Percentiles rank a stretch among this genome's conserved stretches.
These are phyloP conservation scores for Periglandula ipomoeae DNA, from an alignment of 2,329 filamentous ascomycete species.

Conservation along the genomic window DNA sequence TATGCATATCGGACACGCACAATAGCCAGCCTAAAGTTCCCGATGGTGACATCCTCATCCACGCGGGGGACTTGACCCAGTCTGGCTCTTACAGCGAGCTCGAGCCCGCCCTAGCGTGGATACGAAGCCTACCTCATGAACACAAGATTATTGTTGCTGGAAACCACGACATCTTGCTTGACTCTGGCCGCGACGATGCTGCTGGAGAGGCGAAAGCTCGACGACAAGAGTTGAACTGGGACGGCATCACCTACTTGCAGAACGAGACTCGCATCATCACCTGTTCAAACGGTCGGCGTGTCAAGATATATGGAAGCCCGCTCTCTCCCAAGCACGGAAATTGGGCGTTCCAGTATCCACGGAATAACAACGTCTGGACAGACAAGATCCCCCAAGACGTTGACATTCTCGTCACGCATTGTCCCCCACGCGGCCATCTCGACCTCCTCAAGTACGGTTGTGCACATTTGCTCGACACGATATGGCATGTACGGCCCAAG, in stretches of 20 bases:
- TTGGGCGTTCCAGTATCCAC: constrained; percentile 34
- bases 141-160: constrained; percentile 36
- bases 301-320: constrained; percentile 23
- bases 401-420: constrained; percentile 31
- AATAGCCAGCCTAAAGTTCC: constrained; percentile 28
- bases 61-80: constrained; percentile 37
- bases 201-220: not conserved
- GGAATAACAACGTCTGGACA: constrained; percentile 19
- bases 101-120: constrained; percentile 28
- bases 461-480: constrained; percentile 26
- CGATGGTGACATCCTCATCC: constrained; percentile 35
- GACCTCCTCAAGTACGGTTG: constrained; percentile 26
- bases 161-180: constrained; percentile 32
- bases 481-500: constrained; percentile 47
- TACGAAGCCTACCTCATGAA: constrained; percentile 25
- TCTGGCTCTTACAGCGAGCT: constrained; percentile 32
- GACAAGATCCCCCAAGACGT: constrained; percentile 14
- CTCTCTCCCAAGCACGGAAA: constrained; percentile 22
- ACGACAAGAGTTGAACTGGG: constrained; percentile 14
- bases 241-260: constrained; percentile 17
- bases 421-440: constrained; percentile 26
- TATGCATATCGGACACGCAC: constrained; percentile 39
- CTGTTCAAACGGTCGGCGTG: constrained; percentile 17
- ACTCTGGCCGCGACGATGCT: constrained; percentile 8
- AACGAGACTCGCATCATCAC: constrained; percentile 11